These are phyloP conservation scores for Albatrellus sp. DNA, from an alignment of 1,284 basidiomycete genomes.

Conservation along the genomic window DNA sequence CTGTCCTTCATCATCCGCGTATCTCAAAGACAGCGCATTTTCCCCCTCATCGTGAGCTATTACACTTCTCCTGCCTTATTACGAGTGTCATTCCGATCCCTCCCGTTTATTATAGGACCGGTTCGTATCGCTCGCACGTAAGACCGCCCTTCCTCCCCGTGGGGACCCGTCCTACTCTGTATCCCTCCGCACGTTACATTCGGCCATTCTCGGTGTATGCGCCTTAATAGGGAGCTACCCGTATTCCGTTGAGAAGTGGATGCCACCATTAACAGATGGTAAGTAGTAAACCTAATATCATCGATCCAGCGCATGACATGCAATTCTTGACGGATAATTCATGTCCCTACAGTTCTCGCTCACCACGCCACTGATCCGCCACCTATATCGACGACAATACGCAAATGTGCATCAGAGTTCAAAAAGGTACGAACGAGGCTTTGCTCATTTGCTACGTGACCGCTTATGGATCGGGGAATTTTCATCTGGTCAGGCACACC, in stretches of 20 bases:
- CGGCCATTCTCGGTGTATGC: constrained; percentile 85
- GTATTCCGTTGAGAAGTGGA: constrained; percentile 70
- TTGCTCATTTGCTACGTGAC: constrained; percentile 7
- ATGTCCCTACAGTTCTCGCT: constrained; percentile 42
- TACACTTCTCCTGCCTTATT: constrained; percentile 5
- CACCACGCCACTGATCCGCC: constrained; percentile 82
- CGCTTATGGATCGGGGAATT: too few relatives aligned
- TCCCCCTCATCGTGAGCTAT: constrained; percentile 65
- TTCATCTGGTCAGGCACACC: constrained; percentile 42
- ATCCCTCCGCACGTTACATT: constrained; percentile 70
- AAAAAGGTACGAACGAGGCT: constrained; percentile 47
- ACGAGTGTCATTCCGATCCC: constrained; percentile 7
- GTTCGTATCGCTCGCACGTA: constrained; percentile 56
- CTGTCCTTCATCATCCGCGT: constrained; percentile 87
- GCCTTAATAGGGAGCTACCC: constrained; percentile 70
- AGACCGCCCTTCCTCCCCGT: constrained; percentile 60
- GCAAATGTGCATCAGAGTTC: constrained; percentile 81
- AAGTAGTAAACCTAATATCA: constrained; percentile 9
- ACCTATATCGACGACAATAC: constrained; percentile 85
- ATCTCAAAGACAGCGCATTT: constrained; percentile 82
- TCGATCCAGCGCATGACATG: not conserved
- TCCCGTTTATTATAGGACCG: constrained; percentile 42
- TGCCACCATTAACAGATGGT: constrained; percentile 70
- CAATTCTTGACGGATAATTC: not conserved
- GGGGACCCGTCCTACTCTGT: constrained; percentile 65